Percentiles rank a stretch among this genome's conserved stretches.
These are phyloP conservation scores for Microcyclospora pomicola DNA, from an alignment of 2,329 filamentous ascomycete genomes.

Conservation along the genomic window DNA sequence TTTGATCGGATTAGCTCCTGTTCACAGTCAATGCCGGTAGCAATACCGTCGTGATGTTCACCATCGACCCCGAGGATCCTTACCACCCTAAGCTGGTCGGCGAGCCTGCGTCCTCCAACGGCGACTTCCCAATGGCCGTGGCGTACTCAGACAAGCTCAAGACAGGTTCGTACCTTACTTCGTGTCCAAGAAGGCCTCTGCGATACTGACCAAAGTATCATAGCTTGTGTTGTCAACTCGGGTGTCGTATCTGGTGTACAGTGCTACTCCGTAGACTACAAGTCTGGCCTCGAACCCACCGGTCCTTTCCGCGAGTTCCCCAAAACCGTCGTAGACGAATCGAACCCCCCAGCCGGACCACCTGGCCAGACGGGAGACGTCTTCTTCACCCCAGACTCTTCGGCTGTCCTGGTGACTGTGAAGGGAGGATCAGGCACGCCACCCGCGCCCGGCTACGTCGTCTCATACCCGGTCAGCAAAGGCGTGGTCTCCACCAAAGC, in stretches of 20 bases:
- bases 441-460: slow-evolving; percentile 3
- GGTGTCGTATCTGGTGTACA: slow-evolving; percentile 6
- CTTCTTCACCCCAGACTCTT: slow-evolving; percentile 9
- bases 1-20: slow-evolving; percentile 1
- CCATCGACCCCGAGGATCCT: slow-evolving; percentile 6
- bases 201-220: neutral
- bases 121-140: slow-evolving; percentile 9
- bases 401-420: slow-evolving; percentile 7
- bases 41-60: slow-evolving; percentile 6
- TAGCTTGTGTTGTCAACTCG: slow-evolving; percentile 9
- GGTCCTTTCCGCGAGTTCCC: slow-evolving; percentile 4
- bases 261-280: slow-evolving; percentile 6
- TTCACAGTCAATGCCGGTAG: slow-evolving; percentile 9
- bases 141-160: slow-evolving; percentile 6
- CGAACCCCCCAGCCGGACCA: slow-evolving; percentile 7
- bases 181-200: neutral
- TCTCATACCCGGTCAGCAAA: slow-evolving; percentile 4
- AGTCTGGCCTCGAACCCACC: slow-evolving; percentile 2
- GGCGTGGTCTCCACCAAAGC: slow-evolving; percentile 3
- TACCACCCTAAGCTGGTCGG: slow-evolving; percentile 3
- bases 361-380: slow-evolving; percentile 6
- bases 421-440: slow-evolving; percentile 8
- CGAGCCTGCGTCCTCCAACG: slow-evolving; percentile 3
- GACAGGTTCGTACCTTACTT: slow-evolving; percentile 2
- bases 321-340: slow-evolving; percentile 5